Conservation (phyloP, 805 yeast genomes). For the Yamadazyma laniorum region DNA sequence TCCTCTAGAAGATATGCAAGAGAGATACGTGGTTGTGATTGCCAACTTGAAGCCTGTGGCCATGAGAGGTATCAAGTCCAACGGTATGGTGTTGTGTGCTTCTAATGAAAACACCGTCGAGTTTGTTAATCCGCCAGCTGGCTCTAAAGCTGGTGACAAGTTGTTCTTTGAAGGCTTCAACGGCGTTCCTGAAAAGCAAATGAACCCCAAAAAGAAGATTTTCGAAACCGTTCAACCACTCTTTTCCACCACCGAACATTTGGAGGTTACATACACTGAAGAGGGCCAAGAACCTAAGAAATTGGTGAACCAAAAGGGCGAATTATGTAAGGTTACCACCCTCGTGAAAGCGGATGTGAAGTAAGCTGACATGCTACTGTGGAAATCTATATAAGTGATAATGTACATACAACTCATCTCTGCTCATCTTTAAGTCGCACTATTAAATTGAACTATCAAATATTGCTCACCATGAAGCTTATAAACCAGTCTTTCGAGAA, state of each 20-base stretch:
- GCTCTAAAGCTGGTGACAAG: constrained; percentile 93
- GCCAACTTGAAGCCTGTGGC: constrained; percentile 97
- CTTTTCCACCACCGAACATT: constrained; percentile 74
- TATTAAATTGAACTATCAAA: not conserved
- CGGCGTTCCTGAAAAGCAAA: constrained; percentile 83
- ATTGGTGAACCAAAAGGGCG: constrained; percentile 79
- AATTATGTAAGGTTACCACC: constrained; percentile 68
- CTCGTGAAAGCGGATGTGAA: constrained; percentile 71
- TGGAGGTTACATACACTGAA: constrained; percentile 77
- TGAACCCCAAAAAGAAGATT: constrained; percentile 97
- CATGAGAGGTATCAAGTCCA: constrained; percentile 95
- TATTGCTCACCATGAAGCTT: constrained; percentile 64
- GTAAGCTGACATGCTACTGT: not conserved
- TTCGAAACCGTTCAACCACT: constrained; percentile 95
- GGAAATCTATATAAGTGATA: not conserved
- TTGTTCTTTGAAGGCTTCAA: constrained; percentile 90
- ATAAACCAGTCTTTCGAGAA: constrained; percentile 36
- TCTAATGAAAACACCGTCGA: constrained; percentile 76
- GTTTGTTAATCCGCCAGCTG: constrained; percentile 92
- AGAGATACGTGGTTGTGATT: constrained; percentile 83
- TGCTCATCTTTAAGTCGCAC: no score
- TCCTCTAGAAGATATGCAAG: constrained; percentile 93
- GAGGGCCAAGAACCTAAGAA: constrained; percentile 73
- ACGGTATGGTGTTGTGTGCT: constrained; percentile 96
- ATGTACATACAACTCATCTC: no score